Conservation (phyloP, 345 rosid species). For the Pistacia integerrima region DNA sequence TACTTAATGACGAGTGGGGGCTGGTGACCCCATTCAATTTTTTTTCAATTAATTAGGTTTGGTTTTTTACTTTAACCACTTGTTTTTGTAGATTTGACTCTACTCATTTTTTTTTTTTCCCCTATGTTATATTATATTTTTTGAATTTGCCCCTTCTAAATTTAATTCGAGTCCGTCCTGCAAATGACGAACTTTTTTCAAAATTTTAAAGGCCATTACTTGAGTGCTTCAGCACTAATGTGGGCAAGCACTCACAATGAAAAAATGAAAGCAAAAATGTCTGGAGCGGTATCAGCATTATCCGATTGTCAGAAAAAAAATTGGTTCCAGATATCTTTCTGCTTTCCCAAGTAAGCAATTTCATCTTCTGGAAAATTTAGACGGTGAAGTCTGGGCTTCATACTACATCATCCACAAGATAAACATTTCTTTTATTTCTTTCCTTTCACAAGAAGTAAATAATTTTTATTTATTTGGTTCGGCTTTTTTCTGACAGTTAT, state of each 20-base stretch:
- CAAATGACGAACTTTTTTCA: neutral
- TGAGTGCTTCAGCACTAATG: constrained; percentile 59
- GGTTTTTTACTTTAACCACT: no score
- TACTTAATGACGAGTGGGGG: no score
- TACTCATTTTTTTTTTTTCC: no score
- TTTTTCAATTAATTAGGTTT: no score
- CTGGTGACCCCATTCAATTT: no score
- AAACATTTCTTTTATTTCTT: neutral
- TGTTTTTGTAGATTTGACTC: no score
- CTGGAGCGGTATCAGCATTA: constrained; percentile 41
- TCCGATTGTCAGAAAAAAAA: constrained; percentile 46
- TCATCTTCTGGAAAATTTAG: constrained; percentile 50
- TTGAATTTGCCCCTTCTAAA: no score
- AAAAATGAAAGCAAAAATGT: constrained; percentile 43
- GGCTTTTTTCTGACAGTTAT: constrained; percentile 31
- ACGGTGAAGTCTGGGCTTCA: constrained; percentile 57
- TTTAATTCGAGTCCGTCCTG: neutral
- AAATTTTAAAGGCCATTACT: constrained; percentile 50
- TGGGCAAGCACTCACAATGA: constrained; percentile 59
- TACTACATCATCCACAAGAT: constrained; percentile 67
- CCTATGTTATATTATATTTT: no score
- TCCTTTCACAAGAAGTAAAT: no score
- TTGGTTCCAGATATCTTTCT: constrained; percentile 56
- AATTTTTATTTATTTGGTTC: neutral
- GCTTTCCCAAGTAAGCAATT: constrained; percentile 51